Evolutionary conservation across 805 yeast species (phyloP), one percentile per base, ranked within the genome.

Genomic region (Blastobotrys chiropterorum): DNA sequence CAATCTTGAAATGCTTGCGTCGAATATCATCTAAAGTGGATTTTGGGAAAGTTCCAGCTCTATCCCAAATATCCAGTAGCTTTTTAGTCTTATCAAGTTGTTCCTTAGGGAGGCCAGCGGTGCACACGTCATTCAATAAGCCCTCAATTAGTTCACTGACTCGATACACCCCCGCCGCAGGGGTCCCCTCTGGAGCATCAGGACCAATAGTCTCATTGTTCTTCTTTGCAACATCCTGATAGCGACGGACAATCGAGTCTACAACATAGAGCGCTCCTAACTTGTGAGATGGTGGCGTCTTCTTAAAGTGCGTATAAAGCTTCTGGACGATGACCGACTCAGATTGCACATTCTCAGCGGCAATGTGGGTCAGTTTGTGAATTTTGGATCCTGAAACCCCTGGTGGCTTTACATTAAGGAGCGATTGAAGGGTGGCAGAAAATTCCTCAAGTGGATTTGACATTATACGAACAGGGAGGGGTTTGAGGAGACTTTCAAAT

Each of bases 331-430:
- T 67, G 55, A 76, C 74, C 21, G 84, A 73, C 63, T 80, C 84
- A 31, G 71, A 67, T 54, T 64, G 69, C 52, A 85, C 85, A 67
- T 89, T 80, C 58, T 78, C 78, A 55, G 83, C 74, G 52, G 96
- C 95, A 56, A 86, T 67, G 52, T 86, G 85, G 45, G 92, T 86
- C 65, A 90, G 74, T 63, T 83, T 83, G 68, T 87, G 87, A 69
- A 92, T 94, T 72, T 97, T 89, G 51, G 96, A 82, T 44, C 98
- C 98, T 26, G 97, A 90, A 49, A 92, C 94, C 55, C 99, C 98
- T 13, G 92, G 92, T 14, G 96, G 64, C 56, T 69, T 68, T 16
- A 63, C 59, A 40, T 57, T 43, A 50, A 63, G 31, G 46, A 68
- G 57, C 51, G 68, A 66, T 21, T 57, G 56, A 43, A 59, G 48